Conservation (phyloP, 2,329 filamentous ascomycete species). For the Alternaria arborescens region DNA sequence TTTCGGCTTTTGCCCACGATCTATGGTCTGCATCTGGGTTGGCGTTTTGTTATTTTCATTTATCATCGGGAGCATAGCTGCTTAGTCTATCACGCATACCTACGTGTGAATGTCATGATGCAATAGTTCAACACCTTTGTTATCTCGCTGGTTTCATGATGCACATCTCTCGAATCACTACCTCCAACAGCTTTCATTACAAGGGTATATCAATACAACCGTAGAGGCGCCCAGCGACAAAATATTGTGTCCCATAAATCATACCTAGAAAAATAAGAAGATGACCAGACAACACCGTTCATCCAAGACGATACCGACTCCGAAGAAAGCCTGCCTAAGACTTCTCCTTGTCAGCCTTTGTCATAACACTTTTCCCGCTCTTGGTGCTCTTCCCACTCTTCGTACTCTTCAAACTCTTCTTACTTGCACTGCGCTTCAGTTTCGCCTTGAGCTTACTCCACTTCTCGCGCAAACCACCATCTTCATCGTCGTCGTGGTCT, state of each 20-base stretch:
- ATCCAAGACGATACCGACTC: neutral
- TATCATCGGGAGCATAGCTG: neutral
- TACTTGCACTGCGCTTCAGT: conserved; percentile 44
- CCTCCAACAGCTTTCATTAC: neutral
- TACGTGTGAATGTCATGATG: conserved; percentile 11
- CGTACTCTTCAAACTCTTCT: conserved; percentile 45
- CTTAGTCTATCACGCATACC: neutral
- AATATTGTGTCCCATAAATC: neutral
- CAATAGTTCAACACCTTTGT: neutral
- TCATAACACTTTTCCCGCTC: conserved; percentile 24
- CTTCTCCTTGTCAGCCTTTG: conserved; percentile 14
- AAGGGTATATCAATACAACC: neutral
- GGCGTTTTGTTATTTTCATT: conserved; percentile 4
- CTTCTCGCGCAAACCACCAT: conserved; percentile 37
- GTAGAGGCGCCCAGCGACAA: neutral
- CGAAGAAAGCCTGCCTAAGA: conserved; percentile 14
- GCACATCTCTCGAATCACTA: neutral
- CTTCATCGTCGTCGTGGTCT: conserved; percentile 22
- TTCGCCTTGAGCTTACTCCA: conserved; percentile 50
- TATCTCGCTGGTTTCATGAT: neutral
- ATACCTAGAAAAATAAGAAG: neutral
- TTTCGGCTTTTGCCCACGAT: conserved; percentile 1
- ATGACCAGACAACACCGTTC: neutral
- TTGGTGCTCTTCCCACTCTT: conserved; percentile 33
- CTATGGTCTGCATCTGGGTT: conserved; percentile 13